phyloP scores from a whole-genome alignment of 257 asterid species.

The Ballota nigra region DNA sequence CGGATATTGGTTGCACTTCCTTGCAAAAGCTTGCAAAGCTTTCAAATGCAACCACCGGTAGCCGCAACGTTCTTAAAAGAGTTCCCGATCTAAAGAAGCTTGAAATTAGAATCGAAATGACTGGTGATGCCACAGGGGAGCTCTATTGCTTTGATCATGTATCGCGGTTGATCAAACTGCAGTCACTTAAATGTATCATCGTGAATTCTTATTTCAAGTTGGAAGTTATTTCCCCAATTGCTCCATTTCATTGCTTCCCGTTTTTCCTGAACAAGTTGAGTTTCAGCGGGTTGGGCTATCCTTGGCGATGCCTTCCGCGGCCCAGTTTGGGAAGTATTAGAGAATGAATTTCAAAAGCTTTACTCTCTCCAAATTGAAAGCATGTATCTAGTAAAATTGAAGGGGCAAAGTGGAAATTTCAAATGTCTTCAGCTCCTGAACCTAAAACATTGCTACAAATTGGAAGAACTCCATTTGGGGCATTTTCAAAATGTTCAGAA shows the following conservation, averaged over 20 bases:
- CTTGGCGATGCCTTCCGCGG: neutral
- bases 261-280: neutral
- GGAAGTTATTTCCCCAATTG: neutral
- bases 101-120: neutral
- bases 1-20: neutral
- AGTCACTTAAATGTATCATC: neutral
- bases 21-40: neutral
- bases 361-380: neutral
- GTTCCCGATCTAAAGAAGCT: neutral
- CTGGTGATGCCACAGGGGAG: neutral
- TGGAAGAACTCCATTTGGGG: neutral
- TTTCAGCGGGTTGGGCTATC: neutral
- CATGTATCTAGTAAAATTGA: neutral
- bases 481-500: neutral
- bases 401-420: too few species aligned
- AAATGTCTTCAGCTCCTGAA: too few species aligned
- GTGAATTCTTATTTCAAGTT: neutral
- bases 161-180: neutral
- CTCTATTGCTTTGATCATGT: neutral
- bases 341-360: neutral
- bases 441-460: too few species aligned
- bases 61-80: neutral
- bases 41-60: neutral
- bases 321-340: neutral
- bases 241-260: neutral